Percentiles rank a stretch among this genome's conserved stretches.
These are phyloP conservation scores for Henckelia pumila DNA, from an alignment of 257 asterid species.

Conservation along the genomic window DNA sequence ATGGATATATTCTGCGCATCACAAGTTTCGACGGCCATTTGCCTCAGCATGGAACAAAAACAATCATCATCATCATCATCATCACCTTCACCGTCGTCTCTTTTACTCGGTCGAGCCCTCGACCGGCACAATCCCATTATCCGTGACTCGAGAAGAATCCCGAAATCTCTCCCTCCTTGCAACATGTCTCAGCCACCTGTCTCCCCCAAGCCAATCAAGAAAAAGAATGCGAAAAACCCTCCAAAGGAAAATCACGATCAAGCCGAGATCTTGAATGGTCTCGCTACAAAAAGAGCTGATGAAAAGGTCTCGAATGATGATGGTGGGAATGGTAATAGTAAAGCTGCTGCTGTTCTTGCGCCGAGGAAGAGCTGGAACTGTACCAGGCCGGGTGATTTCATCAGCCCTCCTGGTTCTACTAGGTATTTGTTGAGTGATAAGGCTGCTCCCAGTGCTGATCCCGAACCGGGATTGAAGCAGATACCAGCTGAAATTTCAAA, in stretches of 20 bases:
- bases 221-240: constrained; percentile 18
- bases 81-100: constrained; percentile 34
- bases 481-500: constrained; percentile 23
- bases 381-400: constrained; percentile 46
- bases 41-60: constrained; percentile 47
- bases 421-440: constrained; percentile 63
- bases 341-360: background rate
- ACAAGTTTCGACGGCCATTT: constrained; percentile 58
- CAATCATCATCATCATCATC: constrained; percentile 29
- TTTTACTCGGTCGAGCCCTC: constrained; percentile 47
- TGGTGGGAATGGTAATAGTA: constrained; percentile 1
- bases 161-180: constrained; percentile 27
- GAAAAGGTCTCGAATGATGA: constrained; percentile 6
- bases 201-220: constrained; percentile 33
- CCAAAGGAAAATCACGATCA: constrained; percentile 19
- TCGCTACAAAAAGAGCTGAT: background rate
- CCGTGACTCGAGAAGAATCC: constrained; percentile 39
- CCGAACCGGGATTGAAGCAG: constrained; percentile 29
- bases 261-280: constrained; percentile 21
- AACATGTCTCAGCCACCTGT: constrained; percentile 26
- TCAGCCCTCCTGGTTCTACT: constrained; percentile 75
- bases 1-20: constrained; percentile 64
- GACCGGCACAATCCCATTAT: constrained; percentile 57
- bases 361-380: constrained; percentile 62
- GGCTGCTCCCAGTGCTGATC: constrained; percentile 34